phyloP scores from a whole-genome alignment of 2,329 filamentous ascomycete species.

The Penicillium polonicum region DNA sequence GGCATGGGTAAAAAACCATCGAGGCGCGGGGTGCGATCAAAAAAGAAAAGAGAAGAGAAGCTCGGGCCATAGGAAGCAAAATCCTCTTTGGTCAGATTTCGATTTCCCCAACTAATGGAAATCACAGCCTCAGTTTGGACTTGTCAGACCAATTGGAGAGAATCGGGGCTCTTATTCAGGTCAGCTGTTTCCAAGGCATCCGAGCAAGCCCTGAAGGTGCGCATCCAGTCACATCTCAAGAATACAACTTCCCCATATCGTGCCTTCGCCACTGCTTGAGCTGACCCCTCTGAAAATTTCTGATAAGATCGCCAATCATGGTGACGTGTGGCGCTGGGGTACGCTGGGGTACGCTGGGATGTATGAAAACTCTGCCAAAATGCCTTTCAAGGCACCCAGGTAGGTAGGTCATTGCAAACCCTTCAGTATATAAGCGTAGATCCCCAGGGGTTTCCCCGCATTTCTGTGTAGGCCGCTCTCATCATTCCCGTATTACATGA shows the following conservation, averaged over 20 bases:
- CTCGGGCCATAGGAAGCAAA: background rate
- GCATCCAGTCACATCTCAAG: background rate
- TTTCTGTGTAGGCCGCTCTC: background rate
- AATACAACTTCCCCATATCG: background rate
- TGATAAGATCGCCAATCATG: slow-evolving; percentile 1
- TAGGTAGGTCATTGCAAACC: background rate
- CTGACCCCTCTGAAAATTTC: background rate
- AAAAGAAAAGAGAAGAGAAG: background rate
- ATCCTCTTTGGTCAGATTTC: background rate
- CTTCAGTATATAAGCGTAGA: slow-evolving; percentile 1
- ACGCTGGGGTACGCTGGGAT: background rate
- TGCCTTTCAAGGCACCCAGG: slow-evolving; percentile 4
- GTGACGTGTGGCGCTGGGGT: background rate
- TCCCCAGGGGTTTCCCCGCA: background rate
- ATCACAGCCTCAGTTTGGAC: slow-evolving; percentile 1
- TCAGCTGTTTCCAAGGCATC: background rate
- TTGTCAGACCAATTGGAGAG: background rate
- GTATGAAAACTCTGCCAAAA: background rate
- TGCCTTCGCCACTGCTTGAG: slow-evolving; percentile 2
- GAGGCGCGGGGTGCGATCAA: slow-evolving; percentile 7
- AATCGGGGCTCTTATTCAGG: background rate
- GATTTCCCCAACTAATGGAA: slow-evolving; percentile 2
- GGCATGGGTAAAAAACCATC: background rate
- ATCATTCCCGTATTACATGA: background rate
- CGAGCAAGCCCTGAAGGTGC: background rate